phyloP scores from a whole-genome alignment of 164 flowering plant genomes.

The Macadamia tetraphylla region DNA sequence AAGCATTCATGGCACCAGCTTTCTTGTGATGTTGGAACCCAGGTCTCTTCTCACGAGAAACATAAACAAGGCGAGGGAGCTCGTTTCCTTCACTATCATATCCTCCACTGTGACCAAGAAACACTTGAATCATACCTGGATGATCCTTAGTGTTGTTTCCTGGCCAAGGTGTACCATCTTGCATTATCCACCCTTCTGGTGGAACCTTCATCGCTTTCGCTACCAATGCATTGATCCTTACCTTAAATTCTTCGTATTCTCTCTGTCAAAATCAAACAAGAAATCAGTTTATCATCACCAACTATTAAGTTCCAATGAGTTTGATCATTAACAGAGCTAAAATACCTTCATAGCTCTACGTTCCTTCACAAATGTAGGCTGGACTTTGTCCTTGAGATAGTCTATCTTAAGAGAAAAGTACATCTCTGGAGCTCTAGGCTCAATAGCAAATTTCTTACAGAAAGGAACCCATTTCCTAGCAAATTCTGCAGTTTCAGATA shows the following conservation, averaged over 20 bases:
- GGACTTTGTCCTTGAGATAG: constrained; percentile 93
- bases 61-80: constrained; percentile 93
- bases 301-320: no score
- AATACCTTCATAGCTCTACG: constrained; percentile 93
- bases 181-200: constrained; percentile 95
- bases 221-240: constrained; percentile 80
- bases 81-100: constrained; percentile 86
- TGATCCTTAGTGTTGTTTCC: constrained; percentile 94
- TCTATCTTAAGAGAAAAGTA: constrained; percentile 84
- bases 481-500: constrained; percentile 92
- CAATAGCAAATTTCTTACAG: constrained; percentile 81
- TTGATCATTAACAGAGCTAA: constrained; percentile 1
- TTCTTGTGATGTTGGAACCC: constrained; percentile 95
- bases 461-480: constrained; percentile 96
- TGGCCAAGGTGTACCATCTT: constrained; percentile 99
- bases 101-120: constrained; percentile 97
- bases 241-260: constrained; percentile 96
- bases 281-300: no score
- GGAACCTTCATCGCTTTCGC: constrained; percentile 84
- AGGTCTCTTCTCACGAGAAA: constrained; percentile 98
- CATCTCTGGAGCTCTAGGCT: constrained; percentile 95
- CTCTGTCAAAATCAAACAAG: constrained; percentile 45
- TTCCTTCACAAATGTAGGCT: constrained; percentile 93
- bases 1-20: constrained; percentile 99
- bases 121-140: constrained; percentile 98